Base-by-base conservation (phyloP, 129 eudicot species). In the Helianthus tuberosus region DNA sequence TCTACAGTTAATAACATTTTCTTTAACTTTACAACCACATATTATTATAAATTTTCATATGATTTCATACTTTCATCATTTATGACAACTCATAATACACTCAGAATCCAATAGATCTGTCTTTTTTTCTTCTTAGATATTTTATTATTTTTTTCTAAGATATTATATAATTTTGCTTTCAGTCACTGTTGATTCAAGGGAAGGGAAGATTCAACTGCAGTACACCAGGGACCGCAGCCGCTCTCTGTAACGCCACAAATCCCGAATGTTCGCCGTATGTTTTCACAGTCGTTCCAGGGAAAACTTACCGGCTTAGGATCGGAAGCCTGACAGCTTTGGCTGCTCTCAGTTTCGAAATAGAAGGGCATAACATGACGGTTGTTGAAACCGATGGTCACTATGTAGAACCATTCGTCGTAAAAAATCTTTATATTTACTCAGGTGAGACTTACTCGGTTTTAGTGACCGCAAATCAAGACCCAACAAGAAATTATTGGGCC, bases 311-410 rank as follows among this genome's bases (percentile, higher is more conserved):
- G 16, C 87, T 94, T 8, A 82, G 98, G 46, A 85, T 94, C 1
- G 97, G 91, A 67, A 94, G 98, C 76, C 72, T 94, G 66, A 90
- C 98, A 15, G 82, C 93, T 44, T 72, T 94, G 49, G 84, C 98
- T 2, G 91, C 98, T 17, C 82, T 94, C 50, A 90, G 93, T 77
- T 94, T 94, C 17, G 93, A 88, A 82, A 85, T 94, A 14, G 97
- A 90, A 88, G 97, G 93, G n/a, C 98, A 90, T 67, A 94, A 90
- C 61, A 79, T 94, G 96, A 94, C 97, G 0, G 97, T 94, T 16
- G 96, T 90, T 10, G 97, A 94, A 73, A 86, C 98, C 12, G 98
- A 94, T 62, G 97, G 98, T 5, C 89, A 88, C 75, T 58, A 88
- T 11, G 97, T 94, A 0, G 92, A 90, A 15, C 97, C 98, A 39